Conservation (phyloP, 1,284 basidiomycete genomes). For the Fomitopsis palustris region DNA sequence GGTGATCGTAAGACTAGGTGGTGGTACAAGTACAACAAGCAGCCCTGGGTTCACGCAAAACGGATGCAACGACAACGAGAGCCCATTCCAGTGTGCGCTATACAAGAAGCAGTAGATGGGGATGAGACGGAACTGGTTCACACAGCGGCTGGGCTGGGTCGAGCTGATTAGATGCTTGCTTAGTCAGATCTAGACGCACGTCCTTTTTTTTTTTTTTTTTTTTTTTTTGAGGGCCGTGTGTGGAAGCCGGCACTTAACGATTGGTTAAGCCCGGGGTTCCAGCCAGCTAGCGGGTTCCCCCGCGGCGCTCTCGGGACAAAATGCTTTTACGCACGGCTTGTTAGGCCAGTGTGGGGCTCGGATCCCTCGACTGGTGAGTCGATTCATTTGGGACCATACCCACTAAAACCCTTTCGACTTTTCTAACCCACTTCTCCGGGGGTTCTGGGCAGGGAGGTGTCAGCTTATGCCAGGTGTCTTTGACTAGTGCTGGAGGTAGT, state of each 20-base stretch:
- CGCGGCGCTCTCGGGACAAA: background rate
- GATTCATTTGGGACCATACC: background rate
- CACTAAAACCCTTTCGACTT: background rate
- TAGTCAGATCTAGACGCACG: background rate
- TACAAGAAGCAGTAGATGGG: background rate
- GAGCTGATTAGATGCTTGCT: background rate
- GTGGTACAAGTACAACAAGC: constrained; percentile 2
- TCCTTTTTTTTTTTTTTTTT: background rate
- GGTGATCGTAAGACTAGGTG: background rate
- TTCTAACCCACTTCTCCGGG: background rate
- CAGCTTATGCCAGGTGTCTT: background rate
- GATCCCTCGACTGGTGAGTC: background rate
- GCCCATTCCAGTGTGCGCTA: background rate
- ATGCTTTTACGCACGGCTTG: background rate
- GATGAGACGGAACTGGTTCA: background rate
- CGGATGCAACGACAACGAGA: background rate
- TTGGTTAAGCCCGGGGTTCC: background rate
- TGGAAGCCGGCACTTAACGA: background rate
- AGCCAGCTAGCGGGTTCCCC: background rate
- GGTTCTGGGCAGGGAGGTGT: background rate
- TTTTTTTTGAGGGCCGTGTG: no score
- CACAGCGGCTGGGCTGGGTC: background rate
- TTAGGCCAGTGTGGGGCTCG: background rate
- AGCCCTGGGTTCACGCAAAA: background rate
- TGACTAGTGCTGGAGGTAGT: background rate